Evolutionary conservation across 371 early-diverging fungal genomes (phyloP), one percentile per base, ranked within the genome.

Genomic region (Choanephora cucurbitarum): DNA sequence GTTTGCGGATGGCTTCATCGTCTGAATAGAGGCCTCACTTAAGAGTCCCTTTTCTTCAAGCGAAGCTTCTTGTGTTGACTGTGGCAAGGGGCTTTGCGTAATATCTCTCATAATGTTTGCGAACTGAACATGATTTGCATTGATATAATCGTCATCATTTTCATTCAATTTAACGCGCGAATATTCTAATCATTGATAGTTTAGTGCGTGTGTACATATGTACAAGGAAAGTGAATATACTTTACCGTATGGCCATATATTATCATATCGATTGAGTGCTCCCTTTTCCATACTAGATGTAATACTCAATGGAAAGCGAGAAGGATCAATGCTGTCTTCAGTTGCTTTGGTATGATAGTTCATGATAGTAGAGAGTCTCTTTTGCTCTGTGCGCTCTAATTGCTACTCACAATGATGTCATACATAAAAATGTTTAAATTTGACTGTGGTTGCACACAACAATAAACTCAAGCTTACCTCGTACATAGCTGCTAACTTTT

Each of bases 71-170:
- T 58, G 22, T 1, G 24, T 24, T 6, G 58, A 58, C 32, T 45
- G 37, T 15, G 32, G 11, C 18, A 59, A 15, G 5, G 59, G 47
- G 4, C 43, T 21, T 1, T 47, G 32, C 14, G 52, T 50, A 19
- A 55, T 59, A 11, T 64, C 49, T 18, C 44, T 37, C 10, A 50
- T 50, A 4, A 34, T 41, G 5, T n/a, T 46, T 14, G 52, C 56
- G 22, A 77, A 52, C 34, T 54, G 60, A 32, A 83, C 71, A 55
- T 75, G 75, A 44, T 69, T 77, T 31, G 92, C 92, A 59, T 95
- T 95, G 69, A 94, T 94, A 67, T 95, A 95, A 65, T 92, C 90
- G 75, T 75, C 55, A 54, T 58, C 21, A 51, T 53, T 65, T 24
- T 60, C 37, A 21, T 39, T 34, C 3, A 83, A 59, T 60, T 67